phyloP scores from a whole-genome alignment of 1,139 yeast species.

The Blastobotrys petasosporus region DNA sequence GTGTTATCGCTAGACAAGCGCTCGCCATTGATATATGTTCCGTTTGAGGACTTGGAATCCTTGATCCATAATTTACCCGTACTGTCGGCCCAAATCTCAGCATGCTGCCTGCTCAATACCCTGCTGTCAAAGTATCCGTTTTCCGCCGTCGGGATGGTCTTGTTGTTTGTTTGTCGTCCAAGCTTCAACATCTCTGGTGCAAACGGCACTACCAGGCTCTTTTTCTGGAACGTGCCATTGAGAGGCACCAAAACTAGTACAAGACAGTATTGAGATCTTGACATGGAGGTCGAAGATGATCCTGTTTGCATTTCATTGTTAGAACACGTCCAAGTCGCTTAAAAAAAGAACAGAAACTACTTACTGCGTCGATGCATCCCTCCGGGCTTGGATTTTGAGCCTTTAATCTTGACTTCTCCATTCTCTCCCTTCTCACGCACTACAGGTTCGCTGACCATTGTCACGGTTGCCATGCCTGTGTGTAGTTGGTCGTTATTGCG shows the following conservation, averaged over 20 bases:
- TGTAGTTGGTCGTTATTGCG: no score
- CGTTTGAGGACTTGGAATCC: conserved; percentile 89
- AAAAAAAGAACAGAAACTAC: no score
- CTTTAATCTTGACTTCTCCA: no score
- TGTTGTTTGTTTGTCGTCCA: conserved; percentile 80
- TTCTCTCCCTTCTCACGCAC: no score
- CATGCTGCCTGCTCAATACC: conserved; percentile 89
- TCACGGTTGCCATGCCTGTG: no score
- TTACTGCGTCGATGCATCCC: no score
- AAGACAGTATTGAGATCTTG: conserved; percentile 34
- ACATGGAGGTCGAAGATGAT: conserved; percentile 9
- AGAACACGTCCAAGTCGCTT: no score
- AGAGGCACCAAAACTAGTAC: conserved; percentile 66
- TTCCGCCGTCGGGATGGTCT: conserved; percentile 64
- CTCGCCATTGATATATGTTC: conserved; percentile 79
- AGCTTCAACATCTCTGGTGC: conserved; percentile 78
- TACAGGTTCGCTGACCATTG: no score
- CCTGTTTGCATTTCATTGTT: not conserved
- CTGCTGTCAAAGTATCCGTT: conserved; percentile 95
- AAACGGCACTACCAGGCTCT: conserved; percentile 71
- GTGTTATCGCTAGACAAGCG: conserved; percentile 57
- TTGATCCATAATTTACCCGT: conserved; percentile 67
- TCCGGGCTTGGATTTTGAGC: no score
- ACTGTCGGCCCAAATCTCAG: conserved; percentile 72
- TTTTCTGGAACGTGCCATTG: conserved; percentile 77